Evolutionary conservation across 345 rosid species (phyloP).

Genomic region (Syzygium grande): DNA sequence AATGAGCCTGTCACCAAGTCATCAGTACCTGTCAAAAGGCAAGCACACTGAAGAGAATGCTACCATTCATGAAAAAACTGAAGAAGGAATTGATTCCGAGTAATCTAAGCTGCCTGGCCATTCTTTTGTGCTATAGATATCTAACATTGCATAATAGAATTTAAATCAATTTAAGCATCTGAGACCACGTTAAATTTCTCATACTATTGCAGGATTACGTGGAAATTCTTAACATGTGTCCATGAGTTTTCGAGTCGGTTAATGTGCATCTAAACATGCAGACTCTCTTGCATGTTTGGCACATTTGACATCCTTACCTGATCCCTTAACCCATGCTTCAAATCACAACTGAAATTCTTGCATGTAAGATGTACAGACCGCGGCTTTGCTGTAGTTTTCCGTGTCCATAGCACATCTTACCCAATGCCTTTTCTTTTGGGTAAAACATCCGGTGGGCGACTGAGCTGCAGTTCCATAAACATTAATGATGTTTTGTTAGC

Average conservation of each 20-base stretch:
- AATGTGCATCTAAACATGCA: background rate
- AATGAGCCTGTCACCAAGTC: slow-evolving; percentile 23
- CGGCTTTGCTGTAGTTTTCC: background rate
- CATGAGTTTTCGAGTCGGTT: background rate
- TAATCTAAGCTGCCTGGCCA: background rate
- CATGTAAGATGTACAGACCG: background rate
- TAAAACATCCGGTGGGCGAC: background rate
- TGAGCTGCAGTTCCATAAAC: background rate
- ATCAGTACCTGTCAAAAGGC: slow-evolving; percentile 32
- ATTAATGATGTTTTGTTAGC: background rate
- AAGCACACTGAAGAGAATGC: slow-evolving; percentile 2
- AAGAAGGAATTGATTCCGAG: background rate
- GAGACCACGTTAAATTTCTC: too few relatives aligned
- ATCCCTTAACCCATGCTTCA: background rate
- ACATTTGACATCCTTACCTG: background rate
- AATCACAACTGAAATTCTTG: background rate
- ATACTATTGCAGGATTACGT: too few relatives aligned
- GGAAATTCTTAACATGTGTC: background rate
- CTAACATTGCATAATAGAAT: background rate
- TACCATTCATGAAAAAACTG: background rate
- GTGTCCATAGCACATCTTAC: background rate
- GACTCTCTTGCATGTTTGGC: background rate
- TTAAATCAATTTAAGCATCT: too few relatives aligned
- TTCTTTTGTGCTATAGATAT: background rate
- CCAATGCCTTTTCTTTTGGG: background rate